Conservation (phyloP, 2,329 filamentous ascomycete genomes). For the Aotearoamyces nothofagi region DNA sequence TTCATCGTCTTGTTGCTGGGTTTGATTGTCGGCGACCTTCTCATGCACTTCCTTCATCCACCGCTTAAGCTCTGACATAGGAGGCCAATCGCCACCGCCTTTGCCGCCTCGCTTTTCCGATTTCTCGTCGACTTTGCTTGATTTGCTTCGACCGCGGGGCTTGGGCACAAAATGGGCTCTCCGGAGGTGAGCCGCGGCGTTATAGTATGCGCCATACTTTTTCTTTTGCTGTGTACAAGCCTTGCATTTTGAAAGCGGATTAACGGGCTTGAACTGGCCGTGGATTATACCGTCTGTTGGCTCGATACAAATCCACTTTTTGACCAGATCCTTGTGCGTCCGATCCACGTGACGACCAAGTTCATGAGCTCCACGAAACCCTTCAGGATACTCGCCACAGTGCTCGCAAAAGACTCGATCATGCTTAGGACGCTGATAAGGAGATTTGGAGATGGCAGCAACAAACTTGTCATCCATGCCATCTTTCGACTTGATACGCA, state of each 20-base stretch:
- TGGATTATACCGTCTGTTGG: slow-evolving; percentile 25
- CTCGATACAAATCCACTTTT: slow-evolving; percentile 43
- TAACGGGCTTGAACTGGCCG: slow-evolving; percentile 34
- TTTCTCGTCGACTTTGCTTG: slow-evolving; percentile 15
- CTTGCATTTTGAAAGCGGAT: slow-evolving; percentile 67
- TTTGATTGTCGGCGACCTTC: slow-evolving; percentile 16
- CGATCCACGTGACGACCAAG: slow-evolving; percentile 52
- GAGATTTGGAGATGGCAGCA: slow-evolving; percentile 16
- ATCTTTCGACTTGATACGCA: slow-evolving; percentile 16
- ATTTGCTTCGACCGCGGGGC: slow-evolving; percentile 26
- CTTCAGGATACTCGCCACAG: slow-evolving; percentile 70
- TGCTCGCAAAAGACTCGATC: slow-evolving; percentile 57
- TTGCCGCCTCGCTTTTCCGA: slow-evolving; percentile 37
- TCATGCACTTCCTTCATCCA: slow-evolving; percentile 41
- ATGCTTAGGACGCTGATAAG: slow-evolving; percentile 20
- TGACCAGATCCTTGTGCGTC: slow-evolving; percentile 43
- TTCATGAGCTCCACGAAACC: slow-evolving; percentile 86
- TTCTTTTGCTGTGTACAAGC: slow-evolving; percentile 70
- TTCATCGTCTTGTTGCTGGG: slow-evolving; percentile 22
- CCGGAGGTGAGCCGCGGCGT: slow-evolving; percentile 79
- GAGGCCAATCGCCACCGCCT: slow-evolving; percentile 36
- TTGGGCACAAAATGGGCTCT: slow-evolving; percentile 74
- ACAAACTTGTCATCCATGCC: slow-evolving; percentile 16
- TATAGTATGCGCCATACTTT: slow-evolving; percentile 84
- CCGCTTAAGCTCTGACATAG: slow-evolving; percentile 39